Evolutionary conservation across 2,329 filamentous ascomycete species (phyloP), one percentile per base, ranked within the genome.

Genomic region (Raffaelea albimanens): DNA sequence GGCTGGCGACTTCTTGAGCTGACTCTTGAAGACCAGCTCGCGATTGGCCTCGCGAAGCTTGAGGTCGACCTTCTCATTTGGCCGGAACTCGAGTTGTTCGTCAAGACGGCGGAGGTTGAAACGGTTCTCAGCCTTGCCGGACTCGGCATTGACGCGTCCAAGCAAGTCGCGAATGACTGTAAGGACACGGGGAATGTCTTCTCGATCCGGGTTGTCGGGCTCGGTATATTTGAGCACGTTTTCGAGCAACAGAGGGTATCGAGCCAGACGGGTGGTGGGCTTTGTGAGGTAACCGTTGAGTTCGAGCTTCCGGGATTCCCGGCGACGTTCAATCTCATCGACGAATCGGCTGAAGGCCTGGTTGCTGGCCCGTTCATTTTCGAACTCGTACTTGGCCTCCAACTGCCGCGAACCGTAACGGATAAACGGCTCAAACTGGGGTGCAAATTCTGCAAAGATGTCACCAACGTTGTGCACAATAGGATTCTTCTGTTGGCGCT

Each of bases 231-330:
- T 98, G 54, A 89, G 68, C 34, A 97, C 87, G 54, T 90, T 89
- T 57, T 97, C 93, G 16, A 98, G 72, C 13, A 98, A 72, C 34
- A 98, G 71, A 4, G 93, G 93, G 63, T 98, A 98, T 65, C 93
- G 81, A 39, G 93, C 93, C 58, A 98, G 71, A 70, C 93, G 82
- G 18, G 93, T 98, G 2, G 93, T 98, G 1, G 93, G 93, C 66
- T 98, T 98, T 9, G 93, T 98, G 45, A 98, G 73, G 61, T 98
- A 98, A 56, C 93, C 93, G 63, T 98, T 98, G 50, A 98, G 72
- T 65, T 98, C 93, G 42, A 98, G 74, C 67, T 98, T 98, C 54
- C 93, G 80, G 5, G 91, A 97, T 64, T 98, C 93, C 64, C 96
- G 96, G 57, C 95, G 79, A 50, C 93, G 78, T 65, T 98, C 93